phyloP scores from a whole-genome alignment of 768 basidiomycete genomes.

The Trametes meyenii region DNA sequence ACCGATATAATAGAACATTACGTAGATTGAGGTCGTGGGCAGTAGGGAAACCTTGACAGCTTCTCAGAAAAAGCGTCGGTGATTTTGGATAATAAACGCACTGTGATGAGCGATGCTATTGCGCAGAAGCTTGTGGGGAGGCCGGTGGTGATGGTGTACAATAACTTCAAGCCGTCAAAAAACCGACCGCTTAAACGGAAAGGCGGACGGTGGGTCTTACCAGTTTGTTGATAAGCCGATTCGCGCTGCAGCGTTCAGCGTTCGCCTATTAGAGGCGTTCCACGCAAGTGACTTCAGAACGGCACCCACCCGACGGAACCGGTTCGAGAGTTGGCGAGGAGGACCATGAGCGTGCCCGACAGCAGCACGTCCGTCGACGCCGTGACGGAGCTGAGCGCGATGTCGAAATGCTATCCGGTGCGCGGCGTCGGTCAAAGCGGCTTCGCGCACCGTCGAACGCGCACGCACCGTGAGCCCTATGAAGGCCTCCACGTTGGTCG shows the following conservation, averaged over 20 bases:
- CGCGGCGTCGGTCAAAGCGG: too few species aligned
- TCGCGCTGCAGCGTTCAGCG: neutral
- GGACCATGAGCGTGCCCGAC: constrained; percentile 10
- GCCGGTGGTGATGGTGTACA: constrained; percentile 20
- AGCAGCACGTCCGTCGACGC: constrained; percentile 16
- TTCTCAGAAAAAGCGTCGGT: neutral
- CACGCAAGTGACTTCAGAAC: too few species aligned
- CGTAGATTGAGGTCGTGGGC: constrained; percentile 14
- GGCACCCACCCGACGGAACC: constrained; percentile 10
- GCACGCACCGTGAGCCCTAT: constrained; percentile 7
- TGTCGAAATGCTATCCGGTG: constrained; percentile 4
- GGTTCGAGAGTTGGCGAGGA: constrained; percentile 16
- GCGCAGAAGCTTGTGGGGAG: constrained; percentile 15
- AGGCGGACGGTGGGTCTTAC: neutral
- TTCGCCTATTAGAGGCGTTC: neutral
- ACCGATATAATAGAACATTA: constrained; percentile 23
- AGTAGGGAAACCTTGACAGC: constrained; percentile 7
- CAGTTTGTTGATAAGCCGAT: constrained; percentile 22
- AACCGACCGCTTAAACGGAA: too few species aligned
- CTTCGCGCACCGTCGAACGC: too few species aligned
- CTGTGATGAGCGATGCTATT: constrained; percentile 8
- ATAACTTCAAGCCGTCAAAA: neutral
- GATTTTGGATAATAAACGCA: neutral
- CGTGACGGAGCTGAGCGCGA: constrained; percentile 12
- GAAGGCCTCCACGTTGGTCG: constrained; percentile 7